Percentiles rank a stretch among this genome's conserved stretches.
phyloP scores from a whole-genome alignment of 2,329 filamentous ascomycete genomes.

The Colletotrichum eleusines region DNA sequence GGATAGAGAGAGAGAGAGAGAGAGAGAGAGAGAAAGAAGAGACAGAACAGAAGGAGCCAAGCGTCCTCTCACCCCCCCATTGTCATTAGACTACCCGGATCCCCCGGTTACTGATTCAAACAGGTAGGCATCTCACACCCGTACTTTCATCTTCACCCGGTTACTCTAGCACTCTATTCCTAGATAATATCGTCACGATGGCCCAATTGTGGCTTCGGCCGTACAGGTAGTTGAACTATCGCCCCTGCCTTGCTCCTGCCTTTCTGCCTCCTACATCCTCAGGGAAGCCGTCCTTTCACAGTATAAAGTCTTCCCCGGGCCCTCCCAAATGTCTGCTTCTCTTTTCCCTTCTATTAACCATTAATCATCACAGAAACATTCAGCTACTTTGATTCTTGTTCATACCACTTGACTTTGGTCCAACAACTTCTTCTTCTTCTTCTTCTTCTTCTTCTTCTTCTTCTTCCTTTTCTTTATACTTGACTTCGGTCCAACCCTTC shows the following conservation, averaged over 20 bases:
- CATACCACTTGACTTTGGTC: no score
- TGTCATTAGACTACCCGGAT: background rate
- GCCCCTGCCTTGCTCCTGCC: no score
- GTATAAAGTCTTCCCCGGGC: background rate
- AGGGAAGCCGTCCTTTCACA: no score
- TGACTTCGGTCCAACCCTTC: background rate
- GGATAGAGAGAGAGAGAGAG: background rate
- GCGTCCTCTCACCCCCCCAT: background rate
- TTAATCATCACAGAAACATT: background rate
- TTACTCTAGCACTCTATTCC: no score
- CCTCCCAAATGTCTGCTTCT: background rate
- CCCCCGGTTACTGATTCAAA: no score
- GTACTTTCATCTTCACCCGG: background rate
- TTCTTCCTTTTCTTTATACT: background rate
- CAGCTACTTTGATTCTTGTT: background rate
- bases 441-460: background rate
- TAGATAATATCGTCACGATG: background rate
- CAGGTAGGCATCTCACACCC: background rate
- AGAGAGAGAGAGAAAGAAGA: no score
- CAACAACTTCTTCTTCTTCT: no score
- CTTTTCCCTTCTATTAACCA: no score
- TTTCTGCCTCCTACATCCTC: no score
- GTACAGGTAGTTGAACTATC: background rate
- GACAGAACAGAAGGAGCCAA: background rate
- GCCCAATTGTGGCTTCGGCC: background rate